These are phyloP conservation scores for Entoloma clypeatum DNA, from an alignment of 1,284 basidiomycete genomes.

Conservation along the genomic window DNA sequence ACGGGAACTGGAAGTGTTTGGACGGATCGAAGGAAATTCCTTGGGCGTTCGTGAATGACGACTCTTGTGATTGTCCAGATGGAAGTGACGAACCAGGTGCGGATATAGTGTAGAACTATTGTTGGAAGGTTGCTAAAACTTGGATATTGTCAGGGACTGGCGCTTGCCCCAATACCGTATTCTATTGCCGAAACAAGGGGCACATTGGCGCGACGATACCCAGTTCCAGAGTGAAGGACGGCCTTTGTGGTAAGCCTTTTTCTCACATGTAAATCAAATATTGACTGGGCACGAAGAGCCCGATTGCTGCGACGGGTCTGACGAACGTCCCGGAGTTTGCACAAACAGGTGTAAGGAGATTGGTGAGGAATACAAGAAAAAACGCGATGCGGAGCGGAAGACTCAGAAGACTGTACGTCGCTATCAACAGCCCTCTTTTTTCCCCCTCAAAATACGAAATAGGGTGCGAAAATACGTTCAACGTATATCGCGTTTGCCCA, in stretches of 20 bases:
- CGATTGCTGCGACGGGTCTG: conserved; percentile 97
- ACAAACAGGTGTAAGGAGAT: conserved; percentile 76
- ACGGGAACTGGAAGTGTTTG: conserved; percentile 66
- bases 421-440: background rate
- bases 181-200: conserved; percentile 88
- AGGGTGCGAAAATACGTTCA: conserved; percentile 90
- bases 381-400: conserved; percentile 69
- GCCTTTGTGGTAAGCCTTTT: conserved; percentile 77
- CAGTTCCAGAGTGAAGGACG: conserved; percentile 88
- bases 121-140: conserved; percentile 8
- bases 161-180: conserved; percentile 75
- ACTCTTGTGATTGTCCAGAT: conserved; percentile 92
- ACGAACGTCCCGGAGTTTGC: conserved; percentile 82
- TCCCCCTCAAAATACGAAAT: background rate
- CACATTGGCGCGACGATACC: conserved; percentile 81
- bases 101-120: background rate
- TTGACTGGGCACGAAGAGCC: conserved; percentile 52
- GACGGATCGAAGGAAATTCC: conserved; percentile 70
- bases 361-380: conserved; percentile 67
- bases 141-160: conserved; percentile 76
- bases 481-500: conserved; percentile 85
- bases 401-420: conserved; percentile 70
- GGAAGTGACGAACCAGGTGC: conserved; percentile 93
- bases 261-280: background rate
- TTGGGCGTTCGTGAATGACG: conserved; percentile 85